Conservation (phyloP, 2,329 filamentous ascomycete species). For the Calonectria honghensis region DNA sequence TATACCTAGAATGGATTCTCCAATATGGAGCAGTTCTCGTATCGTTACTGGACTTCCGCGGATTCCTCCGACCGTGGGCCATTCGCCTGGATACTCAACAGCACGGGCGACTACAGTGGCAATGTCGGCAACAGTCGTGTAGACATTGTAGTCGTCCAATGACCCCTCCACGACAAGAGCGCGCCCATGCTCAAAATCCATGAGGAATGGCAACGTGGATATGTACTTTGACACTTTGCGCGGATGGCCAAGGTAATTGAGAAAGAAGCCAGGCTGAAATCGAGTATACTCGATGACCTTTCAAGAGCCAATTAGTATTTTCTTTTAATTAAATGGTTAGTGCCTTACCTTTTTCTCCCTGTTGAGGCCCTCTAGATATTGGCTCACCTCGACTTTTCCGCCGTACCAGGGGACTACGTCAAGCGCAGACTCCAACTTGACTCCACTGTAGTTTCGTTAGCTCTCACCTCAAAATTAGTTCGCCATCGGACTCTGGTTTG, state of each 20-base stretch:
- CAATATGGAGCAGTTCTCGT: slow-evolving; percentile 61
- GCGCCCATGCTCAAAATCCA: slow-evolving; percentile 63
- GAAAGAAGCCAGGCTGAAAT: slow-evolving; percentile 72
- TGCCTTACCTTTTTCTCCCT: slow-evolving; percentile 61
- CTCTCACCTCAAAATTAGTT: background rate
- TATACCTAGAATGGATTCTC: slow-evolving; percentile 62
- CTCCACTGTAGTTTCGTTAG: slow-evolving; percentile 27
- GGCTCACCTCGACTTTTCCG: slow-evolving; percentile 68
- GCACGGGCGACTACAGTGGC: slow-evolving; percentile 62
- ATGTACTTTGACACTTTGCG: slow-evolving; percentile 66
- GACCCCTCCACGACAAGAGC: slow-evolving; percentile 64
- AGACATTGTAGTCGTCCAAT: slow-evolving; percentile 63
- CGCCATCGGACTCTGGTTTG: background rate
- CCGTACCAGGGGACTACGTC: slow-evolving; percentile 68
- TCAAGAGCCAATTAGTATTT: background rate
- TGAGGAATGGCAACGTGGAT: slow-evolving; percentile 58
- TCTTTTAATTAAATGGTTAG: background rate
- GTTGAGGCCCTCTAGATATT: slow-evolving; percentile 72
- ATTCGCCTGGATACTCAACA: slow-evolving; percentile 64
- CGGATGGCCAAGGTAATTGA: slow-evolving; percentile 72
- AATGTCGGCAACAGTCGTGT: slow-evolving; percentile 66
- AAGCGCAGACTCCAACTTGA: slow-evolving; percentile 40
- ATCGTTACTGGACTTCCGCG: slow-evolving; percentile 60
- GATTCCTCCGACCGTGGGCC: slow-evolving; percentile 65
- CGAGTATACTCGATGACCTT: slow-evolving; percentile 73